These are phyloP conservation scores for Cutaneotrichosporon dermatis DNA, from an alignment of 1,284 basidiomycete species.

Conservation along the genomic window DNA sequence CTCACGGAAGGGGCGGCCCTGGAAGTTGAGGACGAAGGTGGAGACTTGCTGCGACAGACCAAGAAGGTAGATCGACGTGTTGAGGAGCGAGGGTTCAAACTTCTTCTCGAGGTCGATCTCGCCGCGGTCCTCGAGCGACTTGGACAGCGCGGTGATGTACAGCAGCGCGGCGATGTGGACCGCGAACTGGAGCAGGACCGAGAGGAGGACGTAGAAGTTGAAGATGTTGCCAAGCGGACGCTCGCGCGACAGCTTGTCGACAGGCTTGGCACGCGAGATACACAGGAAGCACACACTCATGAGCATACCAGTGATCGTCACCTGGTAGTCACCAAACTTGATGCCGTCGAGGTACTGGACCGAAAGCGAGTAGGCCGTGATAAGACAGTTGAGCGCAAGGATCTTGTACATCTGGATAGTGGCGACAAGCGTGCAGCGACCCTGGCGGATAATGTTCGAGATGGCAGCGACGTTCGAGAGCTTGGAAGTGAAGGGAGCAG, in stretches of 20 bases:
- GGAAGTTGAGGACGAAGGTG: conserved; percentile 95
- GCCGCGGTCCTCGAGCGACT: conserved; percentile 68
- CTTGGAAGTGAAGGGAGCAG: conserved; percentile 94
- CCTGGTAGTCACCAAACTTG: conserved; percentile 95
- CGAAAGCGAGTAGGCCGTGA: conserved; percentile 90
- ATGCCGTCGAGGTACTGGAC: conserved; percentile 96
- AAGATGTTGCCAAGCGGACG: conserved; percentile 90
- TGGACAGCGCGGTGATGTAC: conserved; percentile 82
- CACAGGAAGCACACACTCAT: conserved; percentile 97
- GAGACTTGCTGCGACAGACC: conserved; percentile 92
- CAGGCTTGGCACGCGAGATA: conserved; percentile 93
- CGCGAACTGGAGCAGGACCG: conserved; percentile 84
- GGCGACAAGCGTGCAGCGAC: conserved; percentile 90
- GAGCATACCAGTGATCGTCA: conserved; percentile 86
- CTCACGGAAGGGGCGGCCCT: conserved; percentile 93
- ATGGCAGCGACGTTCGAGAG: conserved; percentile 88
- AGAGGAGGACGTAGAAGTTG: conserved; percentile 86
- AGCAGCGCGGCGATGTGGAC: conserved; percentile 81
- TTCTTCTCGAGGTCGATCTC: conserved; percentile 87
- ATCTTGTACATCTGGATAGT: conserved; percentile 99
- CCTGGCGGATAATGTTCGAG: conserved; percentile 91
- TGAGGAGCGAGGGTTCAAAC: conserved; percentile 85
- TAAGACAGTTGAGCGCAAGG: conserved; percentile 87
- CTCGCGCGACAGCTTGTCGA: conserved; percentile 85
- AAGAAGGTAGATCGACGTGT: conserved; percentile 90